Conservation (phyloP, 805 yeast species). For the Wickerhamiella australiensis region DNA sequence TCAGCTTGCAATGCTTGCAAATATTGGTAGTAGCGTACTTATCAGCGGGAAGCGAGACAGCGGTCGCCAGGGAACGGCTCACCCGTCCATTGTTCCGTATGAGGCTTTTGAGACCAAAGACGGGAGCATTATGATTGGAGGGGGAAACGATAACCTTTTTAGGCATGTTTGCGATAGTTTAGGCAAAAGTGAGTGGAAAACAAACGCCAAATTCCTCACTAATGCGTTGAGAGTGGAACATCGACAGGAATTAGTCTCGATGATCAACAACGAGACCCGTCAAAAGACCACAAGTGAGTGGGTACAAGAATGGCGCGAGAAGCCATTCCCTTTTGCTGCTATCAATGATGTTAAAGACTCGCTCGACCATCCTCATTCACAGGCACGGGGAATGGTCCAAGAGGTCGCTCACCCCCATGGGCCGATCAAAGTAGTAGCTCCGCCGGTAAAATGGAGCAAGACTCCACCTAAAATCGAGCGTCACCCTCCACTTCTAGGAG, state of each 20-base stretch:
- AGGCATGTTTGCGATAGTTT: conserved; percentile 27
- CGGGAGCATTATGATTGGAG: conserved; percentile 32
- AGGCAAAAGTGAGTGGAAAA: conserved; percentile 30
- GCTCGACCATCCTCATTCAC: conserved; percentile 29
- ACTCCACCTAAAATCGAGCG: conserved; percentile 28
- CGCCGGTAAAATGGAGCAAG: conserved; percentile 32
- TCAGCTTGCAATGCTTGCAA: conserved; percentile 33
- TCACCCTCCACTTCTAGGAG: conserved; percentile 33
- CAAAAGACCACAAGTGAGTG: conserved; percentile 29
- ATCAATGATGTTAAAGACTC: conserved; percentile 31
- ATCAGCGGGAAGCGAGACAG: conserved; percentile 31
- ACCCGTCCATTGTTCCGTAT: conserved; percentile 34
- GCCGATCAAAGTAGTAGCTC: conserved; percentile 28
- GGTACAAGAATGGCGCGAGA: conserved; percentile 27
- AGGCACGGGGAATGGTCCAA: conserved; percentile 31
- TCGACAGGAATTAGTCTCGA: conserved; percentile 27
- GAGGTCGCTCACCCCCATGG: conserved; percentile 30
- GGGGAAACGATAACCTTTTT: conserved; percentile 33
- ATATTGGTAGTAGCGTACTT: conserved; percentile 31
- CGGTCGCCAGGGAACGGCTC: conserved; percentile 34
- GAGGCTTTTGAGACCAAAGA: conserved; percentile 32
- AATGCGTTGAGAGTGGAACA: conserved; percentile 31
- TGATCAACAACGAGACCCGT: conserved; percentile 25
- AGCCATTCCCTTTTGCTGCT: conserved; percentile 32
- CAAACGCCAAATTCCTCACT: conserved; percentile 27